These are phyloP conservation scores for Pythium diclinum DNA, from an alignment of 352 stramenopile species.

Conservation along the genomic window DNA sequence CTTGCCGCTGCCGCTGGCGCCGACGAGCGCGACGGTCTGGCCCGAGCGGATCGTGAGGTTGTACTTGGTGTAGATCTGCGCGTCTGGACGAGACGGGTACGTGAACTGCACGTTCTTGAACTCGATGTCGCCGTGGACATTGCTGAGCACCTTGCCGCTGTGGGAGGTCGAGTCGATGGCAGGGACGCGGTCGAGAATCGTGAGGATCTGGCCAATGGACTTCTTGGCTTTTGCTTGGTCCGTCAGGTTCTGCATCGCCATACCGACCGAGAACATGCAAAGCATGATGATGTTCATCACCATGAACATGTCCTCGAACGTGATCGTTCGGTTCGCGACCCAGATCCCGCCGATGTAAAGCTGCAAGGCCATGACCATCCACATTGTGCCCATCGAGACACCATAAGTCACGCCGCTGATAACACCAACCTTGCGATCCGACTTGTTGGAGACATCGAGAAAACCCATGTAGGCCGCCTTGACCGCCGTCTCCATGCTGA, in stretches of 20 bases:
- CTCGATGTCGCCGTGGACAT: conserved; percentile 52
- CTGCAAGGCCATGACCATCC: conserved; percentile 45
- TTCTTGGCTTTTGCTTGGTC: conserved; percentile 51
- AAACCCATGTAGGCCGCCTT: conserved; percentile 24
- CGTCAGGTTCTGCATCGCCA: conserved; percentile 45
- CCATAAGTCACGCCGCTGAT: conserved; percentile 42
- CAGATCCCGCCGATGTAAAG: conserved; percentile 54
- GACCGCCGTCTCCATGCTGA: conserved; percentile 39
- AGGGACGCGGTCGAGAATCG: conserved; percentile 68
- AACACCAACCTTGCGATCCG: conserved; percentile 32
- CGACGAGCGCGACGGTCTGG: conserved; percentile 43
- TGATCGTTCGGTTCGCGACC: conserved; percentile 36
- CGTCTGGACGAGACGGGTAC: conserved; percentile 84
- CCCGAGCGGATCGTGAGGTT: conserved; percentile 26
- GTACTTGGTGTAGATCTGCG: conserved; percentile 50
- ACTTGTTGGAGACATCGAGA: conserved; percentile 32
- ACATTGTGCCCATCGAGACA: conserved; percentile 34
- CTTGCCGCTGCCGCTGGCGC: conserved; percentile 46
- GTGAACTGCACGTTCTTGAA: conserved; percentile 88
- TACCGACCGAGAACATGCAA: conserved; percentile 48
- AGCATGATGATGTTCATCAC: conserved; percentile 54
- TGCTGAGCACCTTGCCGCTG: conserved; percentile 15
- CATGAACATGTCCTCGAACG: conserved; percentile 48
- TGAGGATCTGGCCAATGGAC: conserved; percentile 68
- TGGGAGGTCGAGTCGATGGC: conserved; percentile 34